Conservation (phyloP, 768 basidiomycete genomes). For the Agaricus blazei region DNA sequence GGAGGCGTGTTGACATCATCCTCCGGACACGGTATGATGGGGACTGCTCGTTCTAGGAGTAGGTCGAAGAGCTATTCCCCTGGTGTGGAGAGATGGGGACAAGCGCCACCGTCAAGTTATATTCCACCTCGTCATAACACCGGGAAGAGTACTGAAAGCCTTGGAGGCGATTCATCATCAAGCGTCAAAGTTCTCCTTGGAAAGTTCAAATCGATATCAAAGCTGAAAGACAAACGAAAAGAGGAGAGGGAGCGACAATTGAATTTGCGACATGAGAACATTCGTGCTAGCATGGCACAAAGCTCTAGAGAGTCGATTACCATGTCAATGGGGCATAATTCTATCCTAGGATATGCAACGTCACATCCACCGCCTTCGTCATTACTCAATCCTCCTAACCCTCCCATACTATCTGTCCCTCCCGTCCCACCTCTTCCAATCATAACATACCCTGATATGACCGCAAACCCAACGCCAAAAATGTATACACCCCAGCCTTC, state of each 20-base stretch:
- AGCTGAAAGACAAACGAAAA: neutral
- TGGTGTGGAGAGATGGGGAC: neutral
- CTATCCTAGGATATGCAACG: neutral
- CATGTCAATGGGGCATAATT: neutral
- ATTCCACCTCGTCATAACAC: neutral
- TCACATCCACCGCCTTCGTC: slow-evolving; percentile 18
- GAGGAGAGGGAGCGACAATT: neutral
- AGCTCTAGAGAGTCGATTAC: slow-evolving; percentile 10
- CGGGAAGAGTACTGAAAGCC: neutral
- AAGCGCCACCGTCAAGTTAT: slow-evolving; percentile 3
- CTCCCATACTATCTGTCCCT: slow-evolving; percentile 9
- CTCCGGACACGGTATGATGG: neutral
- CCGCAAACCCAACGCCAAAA: neutral
- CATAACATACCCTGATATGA: neutral
- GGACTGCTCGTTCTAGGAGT: neutral
- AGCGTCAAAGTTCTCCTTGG: slow-evolving; percentile 3
- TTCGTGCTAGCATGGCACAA: neutral
- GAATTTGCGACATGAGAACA: neutral
- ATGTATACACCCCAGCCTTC: neutral
- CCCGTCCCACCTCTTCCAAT: neutral
- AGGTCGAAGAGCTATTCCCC: slow-evolving; percentile 4
- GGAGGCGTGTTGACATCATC: slow-evolving; percentile 2
- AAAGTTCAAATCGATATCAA: neutral
- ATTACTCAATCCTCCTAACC: slow-evolving; percentile 20
- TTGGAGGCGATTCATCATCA: slow-evolving; percentile 1